Percentiles rank a stretch among this genome's conserved stretches.
These are phyloP conservation scores for Periglandula ipomoeae DNA, from an alignment of 2,329 filamentous ascomycete species.

Conservation along the genomic window DNA sequence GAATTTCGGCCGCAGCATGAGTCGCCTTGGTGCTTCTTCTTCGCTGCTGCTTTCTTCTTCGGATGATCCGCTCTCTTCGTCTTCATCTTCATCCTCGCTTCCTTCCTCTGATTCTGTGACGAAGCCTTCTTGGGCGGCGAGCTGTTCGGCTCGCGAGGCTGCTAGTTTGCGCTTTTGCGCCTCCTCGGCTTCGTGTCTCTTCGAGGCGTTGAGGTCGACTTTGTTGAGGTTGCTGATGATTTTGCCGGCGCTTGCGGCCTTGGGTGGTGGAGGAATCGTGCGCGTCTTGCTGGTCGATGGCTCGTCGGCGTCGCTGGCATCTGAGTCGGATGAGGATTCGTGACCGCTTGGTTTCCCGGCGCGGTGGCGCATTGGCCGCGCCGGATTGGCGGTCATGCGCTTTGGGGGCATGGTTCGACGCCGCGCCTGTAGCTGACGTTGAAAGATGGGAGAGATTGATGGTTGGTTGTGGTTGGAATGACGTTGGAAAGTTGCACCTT, in stretches of 20 bases:
- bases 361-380: conserved; percentile 71
- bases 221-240: conserved; percentile 45
- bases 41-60: conserved; percentile 36
- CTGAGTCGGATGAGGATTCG: conserved; percentile 44
- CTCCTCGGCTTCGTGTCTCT: conserved; percentile 34
- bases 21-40: conserved; percentile 35
- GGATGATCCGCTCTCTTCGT: not conserved
- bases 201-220: conserved; percentile 38
- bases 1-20: conserved; percentile 57
- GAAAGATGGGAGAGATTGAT: too few relatives aligned
- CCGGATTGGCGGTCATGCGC: conserved; percentile 88
- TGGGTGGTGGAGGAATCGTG: conserved; percentile 45
- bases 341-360: conserved; percentile 66
- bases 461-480: too few relatives aligned
- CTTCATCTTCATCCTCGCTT: conserved; percentile 29
- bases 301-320: conserved; percentile 32
- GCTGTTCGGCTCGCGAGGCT: conserved; percentile 39
- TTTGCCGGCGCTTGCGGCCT: conserved; percentile 45
- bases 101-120: conserved; percentile 44
- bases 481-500: too few relatives aligned
- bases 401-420: conserved; percentile 48
- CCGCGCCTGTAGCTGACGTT: too few relatives aligned
- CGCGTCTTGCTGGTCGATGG: conserved; percentile 18
- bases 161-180: conserved; percentile 38
- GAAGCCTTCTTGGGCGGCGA: conserved; percentile 52